Conservation (phyloP, 1,139 yeast species). For the Yamadazyma aaseri region DNA sequence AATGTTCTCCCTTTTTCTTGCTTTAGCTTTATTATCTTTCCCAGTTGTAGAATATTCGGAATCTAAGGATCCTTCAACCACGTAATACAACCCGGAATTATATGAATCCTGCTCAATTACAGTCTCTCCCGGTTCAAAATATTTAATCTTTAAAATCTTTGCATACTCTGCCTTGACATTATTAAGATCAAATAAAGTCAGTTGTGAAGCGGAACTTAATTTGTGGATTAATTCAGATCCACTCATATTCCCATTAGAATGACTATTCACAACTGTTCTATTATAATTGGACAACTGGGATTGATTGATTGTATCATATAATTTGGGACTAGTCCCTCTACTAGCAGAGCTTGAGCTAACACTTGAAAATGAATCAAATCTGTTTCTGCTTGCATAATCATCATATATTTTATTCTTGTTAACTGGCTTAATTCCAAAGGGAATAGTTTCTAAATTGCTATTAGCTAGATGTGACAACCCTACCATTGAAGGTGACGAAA, state of each 20-base stretch:
- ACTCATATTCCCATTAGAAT: constrained; percentile 7
- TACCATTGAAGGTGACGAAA: constrained; percentile 27
- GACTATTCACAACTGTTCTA: constrained; percentile 2
- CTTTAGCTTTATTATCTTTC: constrained; percentile 15
- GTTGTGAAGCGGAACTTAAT: constrained; percentile 7
- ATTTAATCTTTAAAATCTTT: constrained; percentile 55
- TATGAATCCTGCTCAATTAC: constrained; percentile 64
- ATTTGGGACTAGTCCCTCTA: constrained; percentile 22
- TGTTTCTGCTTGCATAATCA: constrained; percentile 18
- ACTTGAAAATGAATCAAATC: constrained; percentile 22
- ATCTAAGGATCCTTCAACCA: constrained; percentile 74
- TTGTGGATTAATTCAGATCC: constrained; percentile 7
- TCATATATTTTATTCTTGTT: constrained; percentile 20
- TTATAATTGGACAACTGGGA: constrained; percentile 15
- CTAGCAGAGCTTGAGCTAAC: constrained; percentile 15
- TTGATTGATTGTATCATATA: constrained; percentile 30
- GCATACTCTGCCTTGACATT: constrained; percentile 62
- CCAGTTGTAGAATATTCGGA: constrained; percentile 31
- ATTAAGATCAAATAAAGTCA: constrained; percentile 14
- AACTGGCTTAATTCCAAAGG: constrained; percentile 10
- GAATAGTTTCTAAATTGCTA: constrained; percentile 12
- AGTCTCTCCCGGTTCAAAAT: constrained; percentile 51
- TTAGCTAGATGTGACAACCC: constrained; percentile 29
- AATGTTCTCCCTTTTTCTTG: constrained; percentile 52
- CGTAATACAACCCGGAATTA: constrained; percentile 74